Percentiles rank a stretch among this genome's conserved stretches.
Evolutionary conservation across 1,284 basidiomycete genomes (phyloP).

Genomic region (Ustanciosporium gigantosporum): DNA sequence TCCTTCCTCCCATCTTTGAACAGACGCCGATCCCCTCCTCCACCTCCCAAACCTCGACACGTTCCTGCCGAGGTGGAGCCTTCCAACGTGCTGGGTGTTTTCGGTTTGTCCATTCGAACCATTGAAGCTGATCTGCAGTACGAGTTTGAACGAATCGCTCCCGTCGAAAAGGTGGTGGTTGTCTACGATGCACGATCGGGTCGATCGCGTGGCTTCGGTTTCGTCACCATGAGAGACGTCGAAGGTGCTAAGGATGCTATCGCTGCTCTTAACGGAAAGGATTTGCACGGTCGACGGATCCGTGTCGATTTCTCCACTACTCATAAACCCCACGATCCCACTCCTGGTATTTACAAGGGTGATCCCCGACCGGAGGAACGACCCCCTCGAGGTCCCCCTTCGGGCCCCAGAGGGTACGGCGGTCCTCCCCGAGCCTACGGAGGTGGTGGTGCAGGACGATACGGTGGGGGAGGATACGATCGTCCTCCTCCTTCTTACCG

Average conservation of each 20-base stretch:
- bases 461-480: not conserved
- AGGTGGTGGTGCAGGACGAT: not conserved
- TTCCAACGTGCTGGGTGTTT: conserved; percentile 88
- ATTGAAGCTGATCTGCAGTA: conserved; percentile 90
- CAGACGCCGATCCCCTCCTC: conserved; percentile 1
- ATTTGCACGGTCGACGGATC: conserved; percentile 90
- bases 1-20: not conserved
- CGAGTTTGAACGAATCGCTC: conserved; percentile 84
- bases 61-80: conserved; percentile 68
- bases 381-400: conserved; percentile 5
- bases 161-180: conserved; percentile 86
- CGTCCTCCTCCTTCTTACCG: conserved; percentile 11
- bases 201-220: conserved; percentile 95
- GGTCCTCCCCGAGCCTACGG: not conserved
- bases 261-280: conserved; percentile 89
- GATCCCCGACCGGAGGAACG: conserved; percentile 52
- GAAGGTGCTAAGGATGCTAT: conserved; percentile 88
- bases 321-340: conserved; percentile 87
- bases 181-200: conserved; percentile 99
- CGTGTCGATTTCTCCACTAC: conserved; percentile 97
- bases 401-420: conserved; percentile 1
- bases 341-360: conserved; percentile 83
- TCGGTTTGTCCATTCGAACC: conserved; percentile 92
- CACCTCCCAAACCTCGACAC: conserved; percentile 24
- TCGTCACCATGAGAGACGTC: conserved; percentile 85